Evolutionary conservation across 2,329 filamentous ascomycete genomes (phyloP), one percentile per base, ranked within the genome.

Genomic region (Trichoderma breve): DNA sequence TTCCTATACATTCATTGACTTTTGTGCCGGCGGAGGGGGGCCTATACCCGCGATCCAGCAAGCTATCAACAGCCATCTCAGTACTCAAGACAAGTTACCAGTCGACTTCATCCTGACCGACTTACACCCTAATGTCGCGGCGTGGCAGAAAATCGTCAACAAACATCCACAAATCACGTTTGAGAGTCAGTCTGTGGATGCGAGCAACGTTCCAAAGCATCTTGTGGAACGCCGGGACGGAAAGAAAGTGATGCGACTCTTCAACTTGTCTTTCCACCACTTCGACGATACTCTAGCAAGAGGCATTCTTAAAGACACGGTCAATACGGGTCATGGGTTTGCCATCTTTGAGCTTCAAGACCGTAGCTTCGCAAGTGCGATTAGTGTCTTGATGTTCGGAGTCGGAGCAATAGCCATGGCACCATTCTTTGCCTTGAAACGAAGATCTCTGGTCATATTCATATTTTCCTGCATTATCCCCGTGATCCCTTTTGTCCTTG

Each of bases 321-420:
- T 93, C 47, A 84, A 88, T 75, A 92, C 88, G 0, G 87, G 88
- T 67, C 86, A 92, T 73, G 91, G 88, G 0, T 91, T 93, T 75
- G 90, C 86, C 9, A 92, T 94, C 73, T 90, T 94, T 73, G 92
- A 94, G 81, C 85, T 94, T n/a, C 91, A 93, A 79, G 89, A 91
- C 75, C 88, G 92, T 36, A 84, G 84, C 18, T 74, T 90, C 1
- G 79, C 84, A 2, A 87, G 88, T 39, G 79, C 91, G 53, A 73
- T 91, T 24, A 53, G 86, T 4, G 83, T 87, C 57, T 80, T 86
- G 43, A 75, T 87, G 12, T 83, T 91, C 71, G 87, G 87, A 7
- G 74, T 88, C 53, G 84, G 85, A 60, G 84, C 87, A 73, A 74
- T 90, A 18, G 74, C 86, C 28, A 77, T 85, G 32, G 86, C 87